Conservation (phyloP, 2,329 filamentous ascomycete species). For the Penicillium palitans region DNA sequence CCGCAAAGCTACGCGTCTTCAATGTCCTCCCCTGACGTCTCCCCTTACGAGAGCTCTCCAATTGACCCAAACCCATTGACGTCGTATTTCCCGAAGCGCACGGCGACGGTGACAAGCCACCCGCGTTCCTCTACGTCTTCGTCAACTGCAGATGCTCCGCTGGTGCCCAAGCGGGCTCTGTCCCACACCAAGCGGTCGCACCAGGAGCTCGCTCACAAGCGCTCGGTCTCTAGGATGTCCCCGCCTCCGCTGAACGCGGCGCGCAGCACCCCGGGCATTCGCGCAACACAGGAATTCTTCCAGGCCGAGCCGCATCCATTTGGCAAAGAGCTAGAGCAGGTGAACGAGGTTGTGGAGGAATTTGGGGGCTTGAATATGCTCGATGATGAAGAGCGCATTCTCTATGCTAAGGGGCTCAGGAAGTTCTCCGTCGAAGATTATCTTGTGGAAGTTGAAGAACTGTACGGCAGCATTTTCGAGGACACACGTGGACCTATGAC, state of each 20-base stretch:
- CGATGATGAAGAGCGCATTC: constrained; percentile 72
- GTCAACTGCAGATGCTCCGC: constrained; percentile 57
- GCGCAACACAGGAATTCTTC: constrained; percentile 41
- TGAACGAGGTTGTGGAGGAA: constrained; percentile 90
- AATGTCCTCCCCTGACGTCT: constrained; percentile 48
- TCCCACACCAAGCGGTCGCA: constrained; percentile 89
- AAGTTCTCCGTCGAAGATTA: constrained; percentile 82
- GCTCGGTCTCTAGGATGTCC: constrained; percentile 58
- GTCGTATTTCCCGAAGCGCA: constrained; percentile 67
- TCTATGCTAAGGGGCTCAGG: constrained; percentile 68
- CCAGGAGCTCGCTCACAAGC: constrained; percentile 70
- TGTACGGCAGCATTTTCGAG: constrained; percentile 64
- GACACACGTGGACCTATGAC: constrained; percentile 40
- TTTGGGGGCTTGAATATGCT: constrained; percentile 65
- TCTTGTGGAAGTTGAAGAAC: constrained; percentile 71
- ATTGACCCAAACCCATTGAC: constrained; percentile 58
- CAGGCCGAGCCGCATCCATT: constrained; percentile 65
- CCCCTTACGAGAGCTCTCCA: constrained; percentile 42
- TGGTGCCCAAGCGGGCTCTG: constrained; percentile 73
- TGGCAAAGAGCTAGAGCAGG: constrained; percentile 83
- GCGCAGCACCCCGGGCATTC: constrained; percentile 35
- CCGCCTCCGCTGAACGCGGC: constrained; percentile 43
- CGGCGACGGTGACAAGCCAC: constrained; percentile 63
- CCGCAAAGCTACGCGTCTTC: constrained; percentile 55
- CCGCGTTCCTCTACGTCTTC: constrained; percentile 50